Percentiles rank a stretch among this genome's conserved stretches.
Conservation (phyloP, 495 filamentous ascomycete species). For the Trichoderma gamsii region DNA sequence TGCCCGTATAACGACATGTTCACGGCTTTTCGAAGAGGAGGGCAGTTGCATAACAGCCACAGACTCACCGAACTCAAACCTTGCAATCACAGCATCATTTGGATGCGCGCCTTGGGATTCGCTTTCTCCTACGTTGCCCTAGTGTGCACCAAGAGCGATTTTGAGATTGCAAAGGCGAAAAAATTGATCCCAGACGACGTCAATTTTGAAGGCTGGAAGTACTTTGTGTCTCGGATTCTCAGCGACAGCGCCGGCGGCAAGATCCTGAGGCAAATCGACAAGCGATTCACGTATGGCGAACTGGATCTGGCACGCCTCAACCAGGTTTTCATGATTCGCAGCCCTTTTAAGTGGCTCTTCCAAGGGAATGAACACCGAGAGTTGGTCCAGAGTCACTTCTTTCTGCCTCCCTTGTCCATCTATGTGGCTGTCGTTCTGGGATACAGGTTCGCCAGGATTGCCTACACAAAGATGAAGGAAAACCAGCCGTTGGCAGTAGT, state of each 20-base stretch:
- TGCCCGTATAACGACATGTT: background rate
- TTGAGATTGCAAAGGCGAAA: constrained; percentile 30
- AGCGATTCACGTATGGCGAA: constrained; percentile 42
- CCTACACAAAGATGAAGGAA: background rate
- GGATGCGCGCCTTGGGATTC: constrained; percentile 29
- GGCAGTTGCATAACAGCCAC: background rate
- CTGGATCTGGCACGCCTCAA: constrained; percentile 40
- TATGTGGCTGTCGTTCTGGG: constrained; percentile 50
- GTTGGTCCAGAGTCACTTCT: constrained; percentile 44
- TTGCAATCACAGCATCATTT: background rate
- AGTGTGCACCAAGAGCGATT: constrained; percentile 34
- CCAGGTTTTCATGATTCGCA: constrained; percentile 24
- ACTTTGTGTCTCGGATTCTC: constrained; percentile 16
- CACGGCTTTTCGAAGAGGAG: background rate
- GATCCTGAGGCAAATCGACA: constrained; percentile 28
- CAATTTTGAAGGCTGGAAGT: constrained; percentile 20
- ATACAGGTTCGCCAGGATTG: constrained; percentile 45
- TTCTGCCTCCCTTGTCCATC: constrained; percentile 37
- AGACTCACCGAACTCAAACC: constrained; percentile 10
- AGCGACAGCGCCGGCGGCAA: background rate
- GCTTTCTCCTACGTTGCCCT: constrained; percentile 35
- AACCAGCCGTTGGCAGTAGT: background rate
- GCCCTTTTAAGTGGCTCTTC: constrained; percentile 26
- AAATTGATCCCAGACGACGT: constrained; percentile 30
- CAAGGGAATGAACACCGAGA: constrained; percentile 3